A percentile compares a stretch with the other conserved stretches of the same genome.
phyloP scores from a whole-genome alignment of 441 rosid genomes.

The Erysimum cheiri region DNA sequence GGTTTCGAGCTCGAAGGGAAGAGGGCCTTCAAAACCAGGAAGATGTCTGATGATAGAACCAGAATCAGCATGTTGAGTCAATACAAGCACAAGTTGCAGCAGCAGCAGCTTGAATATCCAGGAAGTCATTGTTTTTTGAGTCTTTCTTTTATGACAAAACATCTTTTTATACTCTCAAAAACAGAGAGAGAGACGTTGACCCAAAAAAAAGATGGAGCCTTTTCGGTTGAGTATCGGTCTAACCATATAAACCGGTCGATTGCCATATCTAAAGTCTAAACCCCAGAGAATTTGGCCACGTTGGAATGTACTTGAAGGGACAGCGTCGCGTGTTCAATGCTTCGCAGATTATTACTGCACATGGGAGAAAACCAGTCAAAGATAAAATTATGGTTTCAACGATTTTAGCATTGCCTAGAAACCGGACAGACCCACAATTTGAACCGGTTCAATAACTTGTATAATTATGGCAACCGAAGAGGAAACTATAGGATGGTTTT shows the following conservation, averaged over 20 bases:
- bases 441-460: no score
- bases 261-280: neutral
- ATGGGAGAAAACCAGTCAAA: conserved; percentile 27
- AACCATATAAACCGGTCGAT: conserved; percentile 16
- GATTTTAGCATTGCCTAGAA: neutral
- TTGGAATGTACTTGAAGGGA: conserved; percentile 13
- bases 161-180: conserved; percentile 4
- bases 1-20: conserved; percentile 77
- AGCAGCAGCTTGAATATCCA: conserved; percentile 14
- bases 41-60: conserved; percentile 49
- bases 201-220: neutral
- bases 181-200: conserved; percentile 31
- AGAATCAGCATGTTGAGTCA: conserved; percentile 31
- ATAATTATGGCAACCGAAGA: no score
- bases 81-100: conserved; percentile 8
- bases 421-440: neutral
- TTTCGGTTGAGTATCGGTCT: conserved; percentile 16
- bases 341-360: conserved; percentile 5
- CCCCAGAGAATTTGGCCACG: conserved; percentile 3
- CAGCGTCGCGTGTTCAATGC: conserved; percentile 18
- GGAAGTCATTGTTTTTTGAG: conserved; percentile 4
- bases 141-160: neutral
- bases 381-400: neutral
- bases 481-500: neutral
- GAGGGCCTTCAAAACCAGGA: conserved; percentile 70